These are phyloP conservation scores for Auricularia sp. DNA, from an alignment of 768 basidiomycete genomes.

Conservation along the genomic window DNA sequence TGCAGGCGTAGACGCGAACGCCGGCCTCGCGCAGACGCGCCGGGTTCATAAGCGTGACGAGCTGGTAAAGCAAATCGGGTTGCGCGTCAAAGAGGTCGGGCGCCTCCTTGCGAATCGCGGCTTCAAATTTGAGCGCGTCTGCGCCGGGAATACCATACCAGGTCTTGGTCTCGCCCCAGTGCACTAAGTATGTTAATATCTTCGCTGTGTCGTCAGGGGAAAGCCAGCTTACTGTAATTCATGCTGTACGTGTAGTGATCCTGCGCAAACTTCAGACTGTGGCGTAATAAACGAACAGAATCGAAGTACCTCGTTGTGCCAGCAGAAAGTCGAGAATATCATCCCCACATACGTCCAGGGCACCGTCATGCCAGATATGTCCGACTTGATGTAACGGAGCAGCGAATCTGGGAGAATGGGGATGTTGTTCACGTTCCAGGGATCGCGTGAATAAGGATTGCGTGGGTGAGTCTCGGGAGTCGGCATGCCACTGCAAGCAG, in stretches of 20 bases:
- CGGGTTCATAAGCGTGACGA: conserved; percentile 97
- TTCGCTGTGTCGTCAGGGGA: conserved; percentile 6
- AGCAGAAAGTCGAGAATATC: conserved; percentile 98
- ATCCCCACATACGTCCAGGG: conserved; percentile 99
- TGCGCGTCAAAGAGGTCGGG: conserved; percentile 98
- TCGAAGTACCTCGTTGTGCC: conserved; percentile 84
- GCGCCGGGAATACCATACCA: conserved; percentile 99
- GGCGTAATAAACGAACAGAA: conserved; percentile 9
- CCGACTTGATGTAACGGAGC: conserved; percentile 93
- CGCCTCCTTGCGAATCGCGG: conserved; percentile 88
- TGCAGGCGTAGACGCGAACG: conserved; percentile 87
- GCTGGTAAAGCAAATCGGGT: conserved; percentile 92
- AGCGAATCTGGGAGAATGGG: conserved; percentile 89
- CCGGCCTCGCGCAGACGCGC: conserved; percentile 76
- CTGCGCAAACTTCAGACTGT: conserved; percentile 28
- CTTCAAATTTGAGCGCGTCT: conserved; percentile 92
- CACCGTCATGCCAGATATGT: conserved; percentile 99
- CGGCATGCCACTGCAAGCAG: conserved; percentile 70
- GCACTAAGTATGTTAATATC: conserved; percentile 49
- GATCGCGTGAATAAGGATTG: conserved; percentile 76
- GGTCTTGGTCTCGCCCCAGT: conserved; percentile 99
- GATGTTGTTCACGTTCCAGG: conserved; percentile 97
- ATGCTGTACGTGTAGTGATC: conserved; percentile 98
- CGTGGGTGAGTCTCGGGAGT: conserved; percentile 90
- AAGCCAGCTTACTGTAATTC: conserved; percentile 58